Evolutionary conservation across 208 protist genomes (phyloP).

Genomic region (Trypanosoma melophagium): DNA sequence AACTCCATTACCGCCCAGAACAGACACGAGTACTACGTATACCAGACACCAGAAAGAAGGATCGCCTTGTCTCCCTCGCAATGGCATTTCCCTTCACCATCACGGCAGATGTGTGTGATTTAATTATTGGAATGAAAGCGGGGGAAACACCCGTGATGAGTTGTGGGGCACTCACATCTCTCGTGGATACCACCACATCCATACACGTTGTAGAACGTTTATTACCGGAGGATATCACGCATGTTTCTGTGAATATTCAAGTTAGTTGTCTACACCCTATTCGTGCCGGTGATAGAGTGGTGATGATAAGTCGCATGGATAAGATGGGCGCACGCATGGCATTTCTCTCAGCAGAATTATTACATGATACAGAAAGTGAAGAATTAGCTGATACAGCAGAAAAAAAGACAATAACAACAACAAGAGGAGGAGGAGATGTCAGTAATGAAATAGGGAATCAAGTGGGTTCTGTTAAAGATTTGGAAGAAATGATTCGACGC

Average conservation of each 20-base stretch:
- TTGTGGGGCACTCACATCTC: conserved; percentile 42
- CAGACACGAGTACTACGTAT: conserved; percentile 42
- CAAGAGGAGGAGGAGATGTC: conserved; percentile 9
- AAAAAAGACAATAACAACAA: background rate
- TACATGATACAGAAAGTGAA: conserved; percentile 1
- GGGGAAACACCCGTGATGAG: conserved; percentile 18
- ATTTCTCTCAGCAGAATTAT: conserved; percentile 57
- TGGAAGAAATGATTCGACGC: conserved; percentile 36
- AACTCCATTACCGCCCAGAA: conserved; percentile 37
- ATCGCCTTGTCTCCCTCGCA: conserved; percentile 10
- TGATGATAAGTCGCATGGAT: conserved; percentile 64
- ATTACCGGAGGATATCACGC: conserved; percentile 35
- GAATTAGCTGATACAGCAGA: background rate
- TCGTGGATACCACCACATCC: conserved; percentile 68
- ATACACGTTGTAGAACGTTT: conserved; percentile 71
- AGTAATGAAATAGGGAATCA: background rate
- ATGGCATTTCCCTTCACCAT: conserved; percentile 67
- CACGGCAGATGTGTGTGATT: conserved; percentile 39
- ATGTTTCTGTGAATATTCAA: conserved; percentile 75
- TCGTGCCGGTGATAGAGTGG: conserved; percentile 37
- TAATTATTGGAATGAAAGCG: background rate
- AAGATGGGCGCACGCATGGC: conserved; percentile 74
- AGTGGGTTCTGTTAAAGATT: conserved; percentile 31
- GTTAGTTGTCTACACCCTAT: conserved; percentile 39
- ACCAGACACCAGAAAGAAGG: conserved; percentile 21